A percentile compares a stretch with the other conserved stretches of the same genome.
Conservation (phyloP, 2,329 filamentous ascomycete genomes). For the Cordyceps tenuipes region DNA sequence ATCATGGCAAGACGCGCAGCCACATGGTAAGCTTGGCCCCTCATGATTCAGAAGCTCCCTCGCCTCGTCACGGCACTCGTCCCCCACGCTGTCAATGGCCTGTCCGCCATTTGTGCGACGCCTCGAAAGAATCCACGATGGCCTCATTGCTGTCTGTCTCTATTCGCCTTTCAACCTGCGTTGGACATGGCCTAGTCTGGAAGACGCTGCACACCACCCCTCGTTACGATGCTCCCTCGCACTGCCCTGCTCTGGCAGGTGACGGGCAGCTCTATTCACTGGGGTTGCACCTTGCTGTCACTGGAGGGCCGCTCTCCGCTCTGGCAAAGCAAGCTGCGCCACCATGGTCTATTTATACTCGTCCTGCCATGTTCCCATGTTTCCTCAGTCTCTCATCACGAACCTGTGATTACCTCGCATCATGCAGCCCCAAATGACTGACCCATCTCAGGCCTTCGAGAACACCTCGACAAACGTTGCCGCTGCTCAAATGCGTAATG, state of each 20-base stretch:
- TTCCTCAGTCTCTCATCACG: background rate
- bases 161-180: no score
- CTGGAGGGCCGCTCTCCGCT: conserved; percentile 1
- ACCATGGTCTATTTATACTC: background rate
- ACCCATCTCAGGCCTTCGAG: conserved; percentile 72
- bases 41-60: background rate
- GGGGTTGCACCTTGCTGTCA: conserved; percentile 3
- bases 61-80: background rate
- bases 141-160: background rate
- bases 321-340: conserved; percentile 1
- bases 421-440: conserved; percentile 19
- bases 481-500: conserved; percentile 98
- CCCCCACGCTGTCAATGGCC: background rate
- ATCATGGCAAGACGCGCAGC: conserved; percentile 78
- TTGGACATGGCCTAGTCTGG: background rate
- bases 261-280: background rate
- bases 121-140: background rate
- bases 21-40: conserved; percentile 61
- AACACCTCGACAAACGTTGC: conserved; percentile 98
- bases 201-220: background rate
- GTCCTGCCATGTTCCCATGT: background rate
- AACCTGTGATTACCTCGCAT: background rate
- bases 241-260: background rate
- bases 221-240: background rate
- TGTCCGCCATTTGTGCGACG: background rate